Percentiles rank a stretch among this genome's conserved stretches.
These are phyloP conservation scores for Entonaema liquescens DNA, from an alignment of 495 filamentous ascomycete genomes.

Conservation along the genomic window DNA sequence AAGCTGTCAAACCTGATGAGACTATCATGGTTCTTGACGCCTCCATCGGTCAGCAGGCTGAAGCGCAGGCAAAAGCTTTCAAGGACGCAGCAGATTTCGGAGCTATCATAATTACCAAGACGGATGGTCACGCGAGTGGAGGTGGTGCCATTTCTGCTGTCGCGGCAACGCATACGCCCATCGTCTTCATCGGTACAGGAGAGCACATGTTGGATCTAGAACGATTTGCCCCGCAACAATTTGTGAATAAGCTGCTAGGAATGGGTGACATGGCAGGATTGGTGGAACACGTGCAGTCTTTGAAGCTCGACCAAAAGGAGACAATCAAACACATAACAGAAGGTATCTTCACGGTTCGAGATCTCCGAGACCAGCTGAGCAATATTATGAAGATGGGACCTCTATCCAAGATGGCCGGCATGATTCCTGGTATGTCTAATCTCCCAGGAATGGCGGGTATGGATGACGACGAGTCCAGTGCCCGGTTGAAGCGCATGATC, in stretches of 20 bases:
- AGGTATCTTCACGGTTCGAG: slow-evolving; percentile 93
- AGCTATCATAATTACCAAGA: slow-evolving; percentile 99
- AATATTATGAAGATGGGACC: slow-evolving; percentile 99
- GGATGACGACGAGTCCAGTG: slow-evolving; percentile 92
- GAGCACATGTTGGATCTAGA: slow-evolving; percentile 97
- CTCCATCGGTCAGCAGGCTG: slow-evolving; percentile 93
- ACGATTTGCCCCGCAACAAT: slow-evolving; percentile 87
- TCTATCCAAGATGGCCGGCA: slow-evolving; percentile 95
- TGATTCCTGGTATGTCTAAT: slow-evolving; percentile 94
- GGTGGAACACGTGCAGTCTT: slow-evolving; percentile 95
- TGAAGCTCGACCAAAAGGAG: slow-evolving; percentile 97
- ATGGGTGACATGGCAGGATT: slow-evolving; percentile 98
- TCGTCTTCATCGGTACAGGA: slow-evolving; percentile 96
- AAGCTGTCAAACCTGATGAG: slow-evolving; percentile 90
- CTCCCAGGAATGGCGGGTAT: slow-evolving; percentile 83
- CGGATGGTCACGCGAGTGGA: slow-evolving; percentile 92
- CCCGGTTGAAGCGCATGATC: slow-evolving; percentile 97
- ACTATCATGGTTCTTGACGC: slow-evolving; percentile 98
- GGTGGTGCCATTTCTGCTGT: slow-evolving; percentile 99
- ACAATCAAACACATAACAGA: slow-evolving; percentile 98
- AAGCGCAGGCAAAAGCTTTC: slow-evolving; percentile 94
- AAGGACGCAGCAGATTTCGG: slow-evolving; percentile 98
- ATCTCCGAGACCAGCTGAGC: slow-evolving; percentile 91
- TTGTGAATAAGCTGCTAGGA: slow-evolving; percentile 89
- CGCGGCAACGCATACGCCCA: slow-evolving; percentile 94